Conservation (phyloP, 2,329 filamentous ascomycete genomes). For the Ophiostoma ulmi region DNA sequence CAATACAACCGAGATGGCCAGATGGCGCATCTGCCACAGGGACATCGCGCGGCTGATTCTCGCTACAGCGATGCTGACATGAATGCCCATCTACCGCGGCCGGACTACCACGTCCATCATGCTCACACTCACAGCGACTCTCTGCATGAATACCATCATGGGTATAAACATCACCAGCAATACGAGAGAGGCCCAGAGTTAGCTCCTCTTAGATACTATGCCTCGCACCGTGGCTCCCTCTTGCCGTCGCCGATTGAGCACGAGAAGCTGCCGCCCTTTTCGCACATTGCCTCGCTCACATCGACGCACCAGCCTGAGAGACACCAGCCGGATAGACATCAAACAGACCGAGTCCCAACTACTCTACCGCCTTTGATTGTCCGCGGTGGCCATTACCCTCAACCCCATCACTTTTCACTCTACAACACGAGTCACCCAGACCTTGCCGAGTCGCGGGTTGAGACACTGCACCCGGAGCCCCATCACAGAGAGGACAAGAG, state of each 20-base stretch:
- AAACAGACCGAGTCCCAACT: not conserved
- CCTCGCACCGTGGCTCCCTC: not conserved
- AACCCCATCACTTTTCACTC: not conserved
- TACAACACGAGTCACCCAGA: not conserved
- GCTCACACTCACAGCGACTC: not conserved
- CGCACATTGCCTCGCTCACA: constrained; percentile 5
- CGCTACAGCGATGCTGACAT: too few species aligned
- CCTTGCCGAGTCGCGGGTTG: not conserved
- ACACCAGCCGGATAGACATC: not conserved
- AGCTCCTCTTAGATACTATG: constrained; percentile 7
- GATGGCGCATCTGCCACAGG: not conserved
- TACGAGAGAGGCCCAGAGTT: constrained; percentile 1
- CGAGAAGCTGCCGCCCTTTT: constrained; percentile 23
- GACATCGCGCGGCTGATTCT: too few species aligned
- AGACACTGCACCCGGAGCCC: not conserved
- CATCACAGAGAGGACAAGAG: not conserved
- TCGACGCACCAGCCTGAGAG: not conserved
- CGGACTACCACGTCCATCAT: not conserved
- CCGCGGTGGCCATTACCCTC: not conserved
- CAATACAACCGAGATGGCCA: not conserved
- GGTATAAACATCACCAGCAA: not conserved
- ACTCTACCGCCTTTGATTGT: not conserved
- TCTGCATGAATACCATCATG: not conserved
- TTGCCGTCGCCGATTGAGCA: constrained; percentile 18
- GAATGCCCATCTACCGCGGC: too few species aligned